Percentiles rank a stretch among this genome's conserved stretches.
phyloP scores from a whole-genome alignment of 768 basidiomycete species.

The Pleurotus sapidus region DNA sequence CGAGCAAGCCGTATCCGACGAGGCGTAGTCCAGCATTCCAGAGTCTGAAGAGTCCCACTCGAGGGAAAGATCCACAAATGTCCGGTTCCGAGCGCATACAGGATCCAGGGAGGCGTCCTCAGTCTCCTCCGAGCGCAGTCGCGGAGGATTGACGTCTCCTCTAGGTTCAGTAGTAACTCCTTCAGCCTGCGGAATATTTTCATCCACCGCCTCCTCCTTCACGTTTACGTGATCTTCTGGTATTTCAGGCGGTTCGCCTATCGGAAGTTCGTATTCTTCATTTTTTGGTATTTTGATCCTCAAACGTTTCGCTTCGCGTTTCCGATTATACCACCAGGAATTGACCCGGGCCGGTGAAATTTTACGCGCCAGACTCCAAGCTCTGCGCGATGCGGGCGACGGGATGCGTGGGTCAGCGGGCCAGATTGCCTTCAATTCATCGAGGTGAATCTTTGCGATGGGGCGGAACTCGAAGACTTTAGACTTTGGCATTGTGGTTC shows the following conservation, averaged over 20 bases:
- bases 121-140: not conserved
- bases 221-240: slow-evolving; percentile 5
- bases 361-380: slow-evolving; percentile 37
- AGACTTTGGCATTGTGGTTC: not conserved
- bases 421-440: slow-evolving; percentile 35
- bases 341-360: slow-evolving; percentile 30
- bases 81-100: slow-evolving; percentile 2
- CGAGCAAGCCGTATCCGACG: slow-evolving; percentile 3
- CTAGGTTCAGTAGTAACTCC: not conserved
- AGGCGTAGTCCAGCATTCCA: not conserved
- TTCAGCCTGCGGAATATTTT: not conserved
- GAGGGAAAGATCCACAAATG: not conserved
- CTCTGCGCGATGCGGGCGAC: slow-evolving; percentile 29
- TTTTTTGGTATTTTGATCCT: slow-evolving; percentile 20
- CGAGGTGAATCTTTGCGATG: slow-evolving; percentile 19
- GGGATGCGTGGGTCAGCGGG: slow-evolving; percentile 33
- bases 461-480: not conserved
- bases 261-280: slow-evolving; percentile 33
- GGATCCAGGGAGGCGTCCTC: not conserved
- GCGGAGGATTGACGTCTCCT: not conserved
- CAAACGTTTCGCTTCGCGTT: slow-evolving; percentile 23
- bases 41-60: too few species aligned
- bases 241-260: slow-evolving; percentile 29
- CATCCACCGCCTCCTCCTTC: not conserved
- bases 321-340: slow-evolving; percentile 36